These are phyloP conservation scores for Pleurotus sapidus DNA, from an alignment of 768 basidiomycete genomes.

Conservation along the genomic window DNA sequence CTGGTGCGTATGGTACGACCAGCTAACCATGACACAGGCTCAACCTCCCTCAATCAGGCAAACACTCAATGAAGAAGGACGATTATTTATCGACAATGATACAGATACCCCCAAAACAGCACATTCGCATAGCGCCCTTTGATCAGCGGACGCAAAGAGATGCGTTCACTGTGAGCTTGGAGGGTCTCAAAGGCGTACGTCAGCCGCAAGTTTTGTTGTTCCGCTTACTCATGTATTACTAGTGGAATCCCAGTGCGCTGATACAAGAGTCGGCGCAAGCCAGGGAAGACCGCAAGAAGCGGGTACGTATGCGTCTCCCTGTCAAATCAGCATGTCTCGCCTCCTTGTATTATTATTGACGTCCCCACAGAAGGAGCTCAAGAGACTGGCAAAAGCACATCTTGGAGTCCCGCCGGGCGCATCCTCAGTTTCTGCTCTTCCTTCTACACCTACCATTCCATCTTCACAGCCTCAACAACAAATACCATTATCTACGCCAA, in stretches of 20 bases:
- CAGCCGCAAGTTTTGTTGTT: neutral
- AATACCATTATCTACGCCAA: slow-evolving; percentile 30
- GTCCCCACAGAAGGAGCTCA: slow-evolving; percentile 61
- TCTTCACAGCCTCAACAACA: slow-evolving; percentile 15
- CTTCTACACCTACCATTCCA: slow-evolving; percentile 24
- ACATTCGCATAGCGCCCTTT: slow-evolving; percentile 57
- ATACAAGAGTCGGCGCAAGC: slow-evolving; percentile 72
- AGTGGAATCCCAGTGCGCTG: slow-evolving; percentile 69
- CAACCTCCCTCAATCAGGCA: slow-evolving; percentile 39
- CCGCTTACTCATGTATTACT: slow-evolving; percentile 5
- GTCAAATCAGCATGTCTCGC: neutral
- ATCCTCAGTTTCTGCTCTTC: slow-evolving; percentile 20
- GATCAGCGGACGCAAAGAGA: slow-evolving; percentile 67
- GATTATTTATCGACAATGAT: slow-evolving; percentile 66
- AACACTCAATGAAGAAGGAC: slow-evolving; percentile 81
- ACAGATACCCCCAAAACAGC: slow-evolving; percentile 69
- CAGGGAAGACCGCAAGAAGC: slow-evolving; percentile 73
- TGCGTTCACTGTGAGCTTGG: slow-evolving; percentile 70
- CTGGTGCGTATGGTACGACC: slow-evolving; percentile 44
- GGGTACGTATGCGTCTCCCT: slow-evolving; percentile 42
- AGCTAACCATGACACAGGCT: neutral
- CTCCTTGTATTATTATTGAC: slow-evolving; percentile 7
- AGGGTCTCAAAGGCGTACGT: slow-evolving; percentile 71
- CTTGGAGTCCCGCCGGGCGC: slow-evolving; percentile 21
- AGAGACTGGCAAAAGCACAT: slow-evolving; percentile 58